Evolutionary conservation across 306 rosid genomes (phyloP), one percentile per base, ranked within the genome.

Genomic region (Biancaea sappan): DNA sequence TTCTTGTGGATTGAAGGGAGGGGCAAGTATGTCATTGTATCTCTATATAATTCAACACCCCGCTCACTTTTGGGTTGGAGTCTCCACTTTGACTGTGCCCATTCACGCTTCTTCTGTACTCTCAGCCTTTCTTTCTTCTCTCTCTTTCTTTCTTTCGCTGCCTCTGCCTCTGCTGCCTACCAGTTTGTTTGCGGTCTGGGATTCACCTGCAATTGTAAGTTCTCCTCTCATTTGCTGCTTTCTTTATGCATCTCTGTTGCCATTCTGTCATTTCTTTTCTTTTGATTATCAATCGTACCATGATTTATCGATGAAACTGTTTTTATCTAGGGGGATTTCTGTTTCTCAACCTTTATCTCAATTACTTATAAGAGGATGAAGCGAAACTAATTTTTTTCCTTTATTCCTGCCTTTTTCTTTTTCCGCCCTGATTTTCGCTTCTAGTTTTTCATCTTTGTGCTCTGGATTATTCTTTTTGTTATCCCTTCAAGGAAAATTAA

Each of bases 21-120:
- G 95, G 95, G 77, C 64, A 83, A 80, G 66, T 74, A 16, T 63
- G 96, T 86, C 87, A 83, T 74, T 66, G 29, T 71, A 1, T 10
- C 26, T 83, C 96, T 91, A 87, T 90, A 85, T 91, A 90, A 86
- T 78, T 84, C 71, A 75, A 58, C 80, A 60, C 76, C 79, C 80
- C 80, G 74, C 88, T 40, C 44, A 44, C 85, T 63, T 66, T 77
- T 73, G 75, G 46, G 66, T 54, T 72, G 40, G 57, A 79, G 89
- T 77, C 78, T 82, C 76, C 79, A 61, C 81, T 82, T 86, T 84
- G 84, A 89, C 90, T 86, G 80, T 80, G 15, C 81, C 26, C 38
- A 66, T 35, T 76, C 91, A 83, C 86, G 81, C 89, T 82, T 81
- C 43, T 4, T 59, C 79, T 67, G 44, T 66, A 70, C 48, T 19